Base-by-base conservation (phyloP, 2,329 filamentous ascomycete genomes). In the Decorospora gaudefroyi region DNA sequence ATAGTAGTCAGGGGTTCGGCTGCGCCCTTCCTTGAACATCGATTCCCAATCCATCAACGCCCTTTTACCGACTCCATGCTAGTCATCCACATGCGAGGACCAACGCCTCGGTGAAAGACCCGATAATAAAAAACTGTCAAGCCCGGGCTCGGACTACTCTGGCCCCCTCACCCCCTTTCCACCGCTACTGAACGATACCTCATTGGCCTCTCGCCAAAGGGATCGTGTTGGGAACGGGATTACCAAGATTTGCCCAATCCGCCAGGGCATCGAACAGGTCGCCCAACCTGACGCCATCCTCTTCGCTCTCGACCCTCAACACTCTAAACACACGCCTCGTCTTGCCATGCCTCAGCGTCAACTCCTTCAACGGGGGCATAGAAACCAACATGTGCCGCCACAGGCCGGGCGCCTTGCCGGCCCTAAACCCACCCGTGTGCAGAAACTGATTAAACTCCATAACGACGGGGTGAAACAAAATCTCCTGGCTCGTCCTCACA, bases 351-450 rank as follows among this genome's bases (percentile, higher is more conserved):
- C 43, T 35, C 10, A 51, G 5, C 16, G 43, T 48, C 16, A 51
- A 32, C 12, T 51, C 48, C 18, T 30, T 43, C 21, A 51, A 30
- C 18, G 48, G 48, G 6, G 48, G 48, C 48, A 51, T 51, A 4
- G 43, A 42, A 34, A 51, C 48, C 26, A 51, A 19, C 48, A 51
- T 51, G 18, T 36, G 27, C 18, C 44, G 30, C 48, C 48, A 51
- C 0, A 13, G 21, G 5, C 47, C 47, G 3, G 40, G 17, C 12
- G 29, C 31, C 6, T 31, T 43, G 1, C 33, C 10, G 2, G n/a
- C 18, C 12, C 11, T 12, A 23, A 27, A 6, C 1, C 23, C 39
- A 11, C 11, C 15, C 4, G 18, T 27, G 12, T 19, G 23, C 21
- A 31, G 10, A 9, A 51, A 13, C 39, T 35, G 48, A 21, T 43